A percentile compares a stretch with the other conserved stretches of the same genome.
phyloP scores from a whole-genome alignment of 1,284 basidiomycete species.

The Irpex rosettiformis region DNA sequence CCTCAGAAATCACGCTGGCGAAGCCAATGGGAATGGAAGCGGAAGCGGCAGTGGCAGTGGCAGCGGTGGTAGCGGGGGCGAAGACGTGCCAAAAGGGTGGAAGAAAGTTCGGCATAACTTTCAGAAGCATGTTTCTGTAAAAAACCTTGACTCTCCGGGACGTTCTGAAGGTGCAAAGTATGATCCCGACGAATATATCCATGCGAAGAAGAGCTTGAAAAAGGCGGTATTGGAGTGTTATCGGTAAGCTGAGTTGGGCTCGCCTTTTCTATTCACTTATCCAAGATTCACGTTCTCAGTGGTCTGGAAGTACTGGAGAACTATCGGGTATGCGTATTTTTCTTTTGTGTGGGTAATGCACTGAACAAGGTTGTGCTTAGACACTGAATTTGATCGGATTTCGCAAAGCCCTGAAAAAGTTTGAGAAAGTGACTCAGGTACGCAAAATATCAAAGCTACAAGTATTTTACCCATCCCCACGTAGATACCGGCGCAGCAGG shows the following conservation, averaged over 20 bases:
- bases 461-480: neutral
- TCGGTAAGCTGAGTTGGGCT: slow-evolving; percentile 47
- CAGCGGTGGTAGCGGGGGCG: slow-evolving; percentile 6
- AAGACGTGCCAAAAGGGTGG: slow-evolving; percentile 7
- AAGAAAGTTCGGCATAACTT: slow-evolving; percentile 8
- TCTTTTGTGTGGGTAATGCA: neutral
- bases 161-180: slow-evolving; percentile 12
- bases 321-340: slow-evolving; percentile 62
- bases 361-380: slow-evolving; percentile 32
- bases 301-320: slow-evolving; percentile 82
- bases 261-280: neutral
- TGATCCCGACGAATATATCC: slow-evolving; percentile 78
- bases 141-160: neutral
- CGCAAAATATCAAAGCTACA: slow-evolving; percentile 7
- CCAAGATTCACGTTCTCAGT: slow-evolving; percentile 28
- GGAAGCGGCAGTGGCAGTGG: slow-evolving; percentile 5
- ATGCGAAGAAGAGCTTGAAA: slow-evolving; percentile 81
- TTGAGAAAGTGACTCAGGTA: slow-evolving; percentile 81
- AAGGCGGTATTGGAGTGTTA: slow-evolving; percentile 86
- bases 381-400: slow-evolving; percentile 89
- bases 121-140: slow-evolving; percentile 3
- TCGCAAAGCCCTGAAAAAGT: slow-evolving; percentile 91
- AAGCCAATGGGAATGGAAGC: neutral
- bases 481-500: slow-evolving; percentile 58
- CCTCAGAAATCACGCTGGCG: neutral